Percentiles rank a stretch among this genome's conserved stretches.
Evolutionary conservation across 1,284 basidiomycete species (phyloP).

Genomic region (Ustilago esculenta): DNA sequence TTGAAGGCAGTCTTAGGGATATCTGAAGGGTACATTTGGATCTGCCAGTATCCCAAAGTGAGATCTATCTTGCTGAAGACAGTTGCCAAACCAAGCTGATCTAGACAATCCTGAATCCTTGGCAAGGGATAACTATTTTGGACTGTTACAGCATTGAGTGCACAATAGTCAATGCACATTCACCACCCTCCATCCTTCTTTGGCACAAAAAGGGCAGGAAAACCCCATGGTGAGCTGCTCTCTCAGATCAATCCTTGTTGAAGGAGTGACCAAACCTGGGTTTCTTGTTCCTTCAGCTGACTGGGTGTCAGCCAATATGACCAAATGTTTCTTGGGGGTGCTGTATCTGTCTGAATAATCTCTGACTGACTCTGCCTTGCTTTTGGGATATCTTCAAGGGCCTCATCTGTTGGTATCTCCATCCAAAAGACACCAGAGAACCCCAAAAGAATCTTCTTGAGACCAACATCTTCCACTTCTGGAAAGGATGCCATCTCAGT

Average conservation of each 20-base stretch:
- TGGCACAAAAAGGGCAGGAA: background rate
- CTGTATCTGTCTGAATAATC: background rate
- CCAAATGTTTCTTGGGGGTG: background rate
- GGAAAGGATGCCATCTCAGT: background rate
- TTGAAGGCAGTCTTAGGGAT: conserved; percentile 3
- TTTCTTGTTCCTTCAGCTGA: background rate
- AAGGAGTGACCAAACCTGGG: background rate
- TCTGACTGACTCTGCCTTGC: background rate
- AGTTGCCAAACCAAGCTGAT: background rate
- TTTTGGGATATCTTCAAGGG: background rate
- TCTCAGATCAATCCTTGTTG: background rate
- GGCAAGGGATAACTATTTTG: background rate
- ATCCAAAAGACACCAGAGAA: background rate
- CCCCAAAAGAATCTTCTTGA: background rate
- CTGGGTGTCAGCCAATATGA: background rate
- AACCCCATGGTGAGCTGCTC: background rate
- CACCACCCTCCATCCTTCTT: background rate
- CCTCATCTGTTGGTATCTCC: background rate
- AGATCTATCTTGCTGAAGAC: conserved; percentile 2
- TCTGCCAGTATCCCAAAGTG: background rate
- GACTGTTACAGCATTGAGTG: background rate
- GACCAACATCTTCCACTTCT: background rate
- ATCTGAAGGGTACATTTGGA: background rate
- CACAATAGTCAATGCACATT: background rate
- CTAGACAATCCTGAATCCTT: conserved; percentile 3